Percentiles rank a stretch among this genome's conserved stretches.
These are phyloP conservation scores for Acmispon strigosus DNA, from an alignment of 306 rosid species.

Conservation along the genomic window DNA sequence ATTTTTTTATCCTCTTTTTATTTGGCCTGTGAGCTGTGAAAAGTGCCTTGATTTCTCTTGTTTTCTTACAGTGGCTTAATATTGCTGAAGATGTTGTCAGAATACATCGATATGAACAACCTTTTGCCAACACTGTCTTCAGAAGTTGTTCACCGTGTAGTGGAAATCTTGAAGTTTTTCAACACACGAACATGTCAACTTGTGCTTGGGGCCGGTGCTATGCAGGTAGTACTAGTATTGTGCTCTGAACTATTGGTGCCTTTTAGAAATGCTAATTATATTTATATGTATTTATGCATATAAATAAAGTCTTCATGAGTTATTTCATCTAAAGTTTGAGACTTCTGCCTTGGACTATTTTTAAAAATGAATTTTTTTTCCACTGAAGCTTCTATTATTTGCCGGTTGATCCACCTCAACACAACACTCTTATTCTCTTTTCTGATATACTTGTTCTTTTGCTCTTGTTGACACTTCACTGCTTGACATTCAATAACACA, in stretches of 20 bases:
- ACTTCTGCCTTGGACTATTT: background rate
- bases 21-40: slow-evolving; percentile 8
- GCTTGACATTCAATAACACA: background rate
- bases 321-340: no score
- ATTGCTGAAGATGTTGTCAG: slow-evolving; percentile 93
- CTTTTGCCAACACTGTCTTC: slow-evolving; percentile 75
- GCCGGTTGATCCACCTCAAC: no score
- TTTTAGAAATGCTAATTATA: background rate
- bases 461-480: background rate
- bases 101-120: slow-evolving; percentile 86
- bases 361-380: background rate
- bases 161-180: slow-evolving; percentile 86
- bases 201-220: slow-evolving; percentile 99
- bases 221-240: slow-evolving; percentile 70
- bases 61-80: slow-evolving; percentile 78
- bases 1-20: background rate
- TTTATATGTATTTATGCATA: background rate
- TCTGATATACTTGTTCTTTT: background rate
- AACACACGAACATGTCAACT: slow-evolving; percentile 98
- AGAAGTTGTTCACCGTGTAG: slow-evolving; percentile 95
- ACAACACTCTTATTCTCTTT: background rate
- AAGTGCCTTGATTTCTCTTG: slow-evolving; percentile 15
- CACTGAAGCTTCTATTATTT: background rate
- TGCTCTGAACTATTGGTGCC: background rate
- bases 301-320: background rate